A percentile compares a stretch with the other conserved stretches of the same genome.
phyloP scores from a whole-genome alignment of 169 alveolate species.

The Plasmodium fragile region DNA sequence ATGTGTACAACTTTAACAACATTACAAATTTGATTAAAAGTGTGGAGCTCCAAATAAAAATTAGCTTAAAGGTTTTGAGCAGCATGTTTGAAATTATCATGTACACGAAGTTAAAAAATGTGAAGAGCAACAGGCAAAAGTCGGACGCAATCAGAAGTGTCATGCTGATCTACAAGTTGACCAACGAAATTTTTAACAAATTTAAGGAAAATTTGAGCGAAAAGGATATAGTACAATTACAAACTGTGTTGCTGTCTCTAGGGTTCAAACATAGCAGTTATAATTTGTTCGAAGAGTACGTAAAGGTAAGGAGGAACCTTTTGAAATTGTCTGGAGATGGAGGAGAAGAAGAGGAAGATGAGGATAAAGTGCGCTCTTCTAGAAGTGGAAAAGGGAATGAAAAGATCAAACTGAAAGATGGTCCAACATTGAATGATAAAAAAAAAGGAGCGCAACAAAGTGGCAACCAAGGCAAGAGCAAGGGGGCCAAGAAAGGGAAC shows the following conservation, averaged over 20 bases:
- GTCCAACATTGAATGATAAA: conserved; percentile 30
- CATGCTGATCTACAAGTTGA: conserved; percentile 49
- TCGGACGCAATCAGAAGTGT: conserved; percentile 70
- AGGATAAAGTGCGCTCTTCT: background rate
- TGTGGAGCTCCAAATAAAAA: conserved; percentile 47
- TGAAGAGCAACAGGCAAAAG: conserved; percentile 49
- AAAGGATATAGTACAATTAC: conserved; percentile 71
- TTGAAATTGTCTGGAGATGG: conserved; percentile 17
- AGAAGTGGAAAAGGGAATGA: conserved; percentile 9
- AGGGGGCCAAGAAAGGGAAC: conserved; percentile 68
- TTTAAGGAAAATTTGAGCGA: conserved; percentile 54
- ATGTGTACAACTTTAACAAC: conserved; percentile 72
- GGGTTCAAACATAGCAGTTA: conserved; percentile 81
- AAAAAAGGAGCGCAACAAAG: conserved; percentile 73
- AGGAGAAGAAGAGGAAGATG: conserved; percentile 7
- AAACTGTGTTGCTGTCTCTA: conserved; percentile 71
- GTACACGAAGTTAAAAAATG: conserved; percentile 72
- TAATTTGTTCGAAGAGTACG: conserved; percentile 82
- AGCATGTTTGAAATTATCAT: conserved; percentile 59
- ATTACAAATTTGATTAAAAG: conserved; percentile 61
- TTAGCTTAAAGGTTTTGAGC: conserved; percentile 52
- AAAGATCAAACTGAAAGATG: conserved; percentile 51
- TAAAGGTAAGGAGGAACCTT: conserved; percentile 76
- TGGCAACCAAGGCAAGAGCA: conserved; percentile 30
- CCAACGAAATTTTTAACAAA: conserved; percentile 71